Conservation (phyloP, 805 yeast genomes). For the Candida hungchunana region DNA sequence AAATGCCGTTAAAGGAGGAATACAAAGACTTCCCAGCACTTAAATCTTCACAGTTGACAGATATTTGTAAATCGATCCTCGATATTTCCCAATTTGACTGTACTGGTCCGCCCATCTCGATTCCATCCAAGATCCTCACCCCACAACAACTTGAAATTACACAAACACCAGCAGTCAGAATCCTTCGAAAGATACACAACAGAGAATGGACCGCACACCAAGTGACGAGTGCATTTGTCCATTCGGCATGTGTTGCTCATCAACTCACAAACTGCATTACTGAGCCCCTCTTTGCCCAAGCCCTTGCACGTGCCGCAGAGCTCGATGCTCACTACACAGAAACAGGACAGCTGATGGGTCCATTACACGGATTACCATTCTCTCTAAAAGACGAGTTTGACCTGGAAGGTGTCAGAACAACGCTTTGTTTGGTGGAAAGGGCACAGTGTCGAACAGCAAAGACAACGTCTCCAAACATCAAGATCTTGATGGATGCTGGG, state of each 20-base stretch:
- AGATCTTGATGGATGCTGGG: constrained; percentile 40
- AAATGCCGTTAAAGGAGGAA: too few relatives aligned
- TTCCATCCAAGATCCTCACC: too few relatives aligned
- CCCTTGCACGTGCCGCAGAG: constrained; percentile 47
- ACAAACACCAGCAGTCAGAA: too few relatives aligned
- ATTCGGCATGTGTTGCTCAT: constrained; percentile 55
- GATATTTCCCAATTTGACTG: too few relatives aligned
- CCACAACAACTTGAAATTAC: too few relatives aligned
- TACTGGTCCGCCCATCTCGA: too few relatives aligned
- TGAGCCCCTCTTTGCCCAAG: constrained; percentile 46
- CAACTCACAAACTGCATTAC: constrained; percentile 39
- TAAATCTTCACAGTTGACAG: too few relatives aligned
- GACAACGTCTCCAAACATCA: constrained; percentile 35
- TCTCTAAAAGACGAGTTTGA: constrained; percentile 46
- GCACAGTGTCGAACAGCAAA: constrained; percentile 46
- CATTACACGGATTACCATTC: constrained; percentile 64
- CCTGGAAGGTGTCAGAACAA: constrained; percentile 42
- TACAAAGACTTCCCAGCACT: too few relatives aligned
- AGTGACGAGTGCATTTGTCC: constrained; percentile 50
- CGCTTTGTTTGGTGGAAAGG: constrained; percentile 43
- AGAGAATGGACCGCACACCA: constrained; percentile 38
- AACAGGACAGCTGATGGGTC: constrained; percentile 51
- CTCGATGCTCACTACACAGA: constrained; percentile 44
- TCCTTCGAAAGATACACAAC: too few relatives aligned
- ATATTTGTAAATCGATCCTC: too few relatives aligned